Percentiles rank a stretch among this genome's conserved stretches.
These are phyloP conservation scores for Botrytis tulipae DNA, from an alignment of 2,329 filamentous ascomycete species.

Conservation along the genomic window DNA sequence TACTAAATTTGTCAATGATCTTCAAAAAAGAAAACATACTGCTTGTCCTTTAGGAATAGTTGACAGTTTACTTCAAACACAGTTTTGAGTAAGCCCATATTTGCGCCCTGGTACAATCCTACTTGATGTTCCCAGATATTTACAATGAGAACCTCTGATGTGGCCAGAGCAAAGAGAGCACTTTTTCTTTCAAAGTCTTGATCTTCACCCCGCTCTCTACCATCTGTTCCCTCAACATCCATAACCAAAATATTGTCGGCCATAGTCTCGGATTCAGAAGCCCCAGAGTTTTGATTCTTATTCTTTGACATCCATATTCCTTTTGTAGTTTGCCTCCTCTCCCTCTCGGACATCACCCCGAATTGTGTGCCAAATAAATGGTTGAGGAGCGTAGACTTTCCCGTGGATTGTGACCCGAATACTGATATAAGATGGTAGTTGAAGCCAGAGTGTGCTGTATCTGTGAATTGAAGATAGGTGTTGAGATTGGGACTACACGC, in stretches of 20 bases:
- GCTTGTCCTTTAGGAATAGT: slow-evolving; percentile 92
- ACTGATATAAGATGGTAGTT: slow-evolving; percentile 99
- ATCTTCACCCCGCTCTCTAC: slow-evolving; percentile 92
- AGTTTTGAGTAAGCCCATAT: slow-evolving; percentile 98
- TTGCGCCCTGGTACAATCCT: slow-evolving; percentile 94
- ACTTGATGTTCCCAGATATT: slow-evolving; percentile 99
- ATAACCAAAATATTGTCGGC: slow-evolving; percentile 98
- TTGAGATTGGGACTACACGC: slow-evolving; percentile 66
- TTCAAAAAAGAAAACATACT: slow-evolving; percentile 53
- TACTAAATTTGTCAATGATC: slow-evolving; percentile 24
- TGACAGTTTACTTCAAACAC: slow-evolving; percentile 99
- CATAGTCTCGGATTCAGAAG: slow-evolving; percentile 60
- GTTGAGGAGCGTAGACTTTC: slow-evolving; percentile 96
- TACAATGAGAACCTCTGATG: slow-evolving; percentile 95
- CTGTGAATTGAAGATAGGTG: slow-evolving; percentile 75
- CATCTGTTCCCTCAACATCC: slow-evolving; percentile 98
- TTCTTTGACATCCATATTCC: slow-evolving; percentile 99
- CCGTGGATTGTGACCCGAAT: slow-evolving; percentile 97
- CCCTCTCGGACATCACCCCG: slow-evolving; percentile 94
- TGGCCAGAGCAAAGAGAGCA: slow-evolving; percentile 92
- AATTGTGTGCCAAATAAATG: slow-evolving; percentile 94
- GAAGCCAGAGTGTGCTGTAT: slow-evolving; percentile 86
- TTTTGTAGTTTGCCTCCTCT: slow-evolving; percentile 95
- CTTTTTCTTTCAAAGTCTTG: slow-evolving; percentile 99
- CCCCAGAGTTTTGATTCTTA: slow-evolving; percentile 59